Conservation (phyloP, 495 filamentous ascomycete species). For the Podospora sp. region DNA sequence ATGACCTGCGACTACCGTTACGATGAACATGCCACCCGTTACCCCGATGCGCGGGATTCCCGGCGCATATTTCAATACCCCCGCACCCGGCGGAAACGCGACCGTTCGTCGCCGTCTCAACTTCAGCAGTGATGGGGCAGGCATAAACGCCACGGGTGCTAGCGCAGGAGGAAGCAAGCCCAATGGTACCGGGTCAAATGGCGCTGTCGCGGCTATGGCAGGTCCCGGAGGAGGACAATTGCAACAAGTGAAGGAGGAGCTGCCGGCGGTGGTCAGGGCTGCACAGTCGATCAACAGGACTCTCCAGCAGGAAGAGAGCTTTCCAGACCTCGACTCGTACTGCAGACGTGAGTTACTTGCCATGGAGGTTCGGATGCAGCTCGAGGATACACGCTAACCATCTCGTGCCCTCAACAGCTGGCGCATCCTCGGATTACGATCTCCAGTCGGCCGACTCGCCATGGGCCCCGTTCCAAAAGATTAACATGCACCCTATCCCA, state of each 20-base stretch:
- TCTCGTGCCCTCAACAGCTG: conserved; percentile 43
- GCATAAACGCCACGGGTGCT: neutral
- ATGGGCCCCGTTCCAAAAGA: conserved; percentile 88
- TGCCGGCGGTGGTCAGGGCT: conserved; percentile 72
- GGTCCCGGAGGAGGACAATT: conserved; percentile 16
- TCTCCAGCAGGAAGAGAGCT: conserved; percentile 72
- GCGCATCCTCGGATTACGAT: conserved; percentile 92
- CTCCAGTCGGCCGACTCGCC: conserved; percentile 60
- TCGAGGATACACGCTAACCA: conserved; percentile 2
- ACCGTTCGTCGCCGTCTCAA: conserved; percentile 43
- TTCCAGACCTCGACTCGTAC: conserved; percentile 88
- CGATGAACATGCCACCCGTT: conserved; percentile 56
- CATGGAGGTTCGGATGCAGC: neutral
- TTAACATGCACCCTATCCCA: conserved; percentile 80
- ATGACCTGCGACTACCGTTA: conserved; percentile 24
- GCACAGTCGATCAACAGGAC: conserved; percentile 81
- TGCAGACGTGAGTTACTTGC: conserved; percentile 70
- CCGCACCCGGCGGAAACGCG: conserved; percentile 48
- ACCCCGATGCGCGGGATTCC: conserved; percentile 70
- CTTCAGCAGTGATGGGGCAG: conserved; percentile 33
- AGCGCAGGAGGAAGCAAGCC: neutral
- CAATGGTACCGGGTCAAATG: conserved; percentile 1
- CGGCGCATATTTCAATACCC: conserved; percentile 74
- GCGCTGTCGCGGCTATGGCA: neutral
- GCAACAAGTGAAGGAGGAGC: conserved; percentile 25